Percentiles rank a stretch among this genome's conserved stretches.
phyloP scores from a whole-genome alignment of 352 stramenopile genomes.

The Thalassiosira mediterranea region DNA sequence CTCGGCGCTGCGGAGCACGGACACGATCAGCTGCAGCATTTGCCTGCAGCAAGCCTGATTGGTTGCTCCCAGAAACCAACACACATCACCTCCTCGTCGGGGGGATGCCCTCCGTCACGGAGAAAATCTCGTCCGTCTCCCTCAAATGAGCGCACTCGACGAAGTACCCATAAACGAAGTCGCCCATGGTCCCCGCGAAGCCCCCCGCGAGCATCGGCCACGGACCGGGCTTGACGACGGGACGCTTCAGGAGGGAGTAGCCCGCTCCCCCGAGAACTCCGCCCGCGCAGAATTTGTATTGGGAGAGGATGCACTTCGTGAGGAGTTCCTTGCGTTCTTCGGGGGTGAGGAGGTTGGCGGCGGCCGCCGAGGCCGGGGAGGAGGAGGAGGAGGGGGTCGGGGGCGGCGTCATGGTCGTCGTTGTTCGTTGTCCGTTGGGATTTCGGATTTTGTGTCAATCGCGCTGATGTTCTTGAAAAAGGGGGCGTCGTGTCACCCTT shows the following conservation, averaged over 20 bases:
- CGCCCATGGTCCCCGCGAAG: slow-evolving; percentile 44
- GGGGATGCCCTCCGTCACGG: background rate
- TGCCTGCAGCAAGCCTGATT: no score
- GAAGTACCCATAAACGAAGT: slow-evolving; percentile 56
- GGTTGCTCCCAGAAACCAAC: no score
- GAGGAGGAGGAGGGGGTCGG: no score
- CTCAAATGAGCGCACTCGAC: slow-evolving; percentile 45
- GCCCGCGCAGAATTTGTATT: slow-evolving; percentile 42
- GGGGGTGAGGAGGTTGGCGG: background rate
- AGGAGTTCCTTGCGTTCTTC: slow-evolving; percentile 38
- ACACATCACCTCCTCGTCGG: no score
- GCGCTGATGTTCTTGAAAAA: no score
- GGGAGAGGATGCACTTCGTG: slow-evolving; percentile 39
- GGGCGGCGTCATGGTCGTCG: no score
- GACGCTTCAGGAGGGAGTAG: slow-evolving; percentile 16
- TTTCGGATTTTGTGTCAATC: no score
- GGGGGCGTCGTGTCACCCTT: no score
- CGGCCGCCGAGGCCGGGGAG: no score
- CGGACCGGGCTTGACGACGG: slow-evolving; percentile 9
- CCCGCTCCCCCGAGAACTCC: slow-evolving; percentile 27
- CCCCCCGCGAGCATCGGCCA: slow-evolving; percentile 50
- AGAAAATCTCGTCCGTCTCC: background rate
- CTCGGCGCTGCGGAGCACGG: no score
- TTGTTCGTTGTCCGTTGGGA: no score
- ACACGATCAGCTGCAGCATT: no score